Conservation (phyloP, 345 rosid species). For the Arabis hirsuta region DNA sequence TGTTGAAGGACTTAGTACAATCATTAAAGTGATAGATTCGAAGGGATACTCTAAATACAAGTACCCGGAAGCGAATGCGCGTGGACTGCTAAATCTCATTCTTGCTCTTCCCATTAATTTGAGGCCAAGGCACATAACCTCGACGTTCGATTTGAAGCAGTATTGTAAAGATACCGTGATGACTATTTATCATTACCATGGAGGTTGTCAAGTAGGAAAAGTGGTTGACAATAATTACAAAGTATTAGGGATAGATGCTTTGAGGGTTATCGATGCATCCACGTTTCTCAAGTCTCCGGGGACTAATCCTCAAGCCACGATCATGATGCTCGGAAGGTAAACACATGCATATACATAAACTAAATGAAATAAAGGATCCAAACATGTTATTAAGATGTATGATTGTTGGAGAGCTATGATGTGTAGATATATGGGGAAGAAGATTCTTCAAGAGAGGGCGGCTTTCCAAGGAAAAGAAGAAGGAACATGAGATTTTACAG, state of each 20-base stretch:
- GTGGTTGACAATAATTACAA: constrained; percentile 59
- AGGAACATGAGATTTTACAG: constrained; percentile 8
- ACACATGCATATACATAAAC: not conserved
- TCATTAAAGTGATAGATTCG: constrained; percentile 54
- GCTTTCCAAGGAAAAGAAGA: not conserved
- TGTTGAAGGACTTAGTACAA: constrained; percentile 57
- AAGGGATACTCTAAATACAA: constrained; percentile 56
- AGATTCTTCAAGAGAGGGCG: constrained; percentile 42
- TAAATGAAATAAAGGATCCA: not conserved
- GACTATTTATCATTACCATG: constrained; percentile 76
- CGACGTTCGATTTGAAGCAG: constrained; percentile 57
- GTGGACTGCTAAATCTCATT: constrained; percentile 46
- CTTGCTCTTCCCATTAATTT: constrained; percentile 55
- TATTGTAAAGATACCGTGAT: constrained; percentile 59
- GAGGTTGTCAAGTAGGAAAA: constrained; percentile 64
- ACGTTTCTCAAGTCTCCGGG: constrained; percentile 60
- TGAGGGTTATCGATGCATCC: constrained; percentile 64
- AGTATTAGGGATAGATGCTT: constrained; percentile 52
- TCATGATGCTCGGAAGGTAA: constrained; percentile 85
- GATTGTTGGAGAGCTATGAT: not conserved
- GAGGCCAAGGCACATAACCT: constrained; percentile 53
- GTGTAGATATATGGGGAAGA: constrained; percentile 52
- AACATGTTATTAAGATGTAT: not conserved
- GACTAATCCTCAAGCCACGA: constrained; percentile 67
- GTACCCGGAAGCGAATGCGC: constrained; percentile 35